phyloP scores from a whole-genome alignment of 2,329 filamentous ascomycete genomes.

The Alternaria hordeiaustralica region DNA sequence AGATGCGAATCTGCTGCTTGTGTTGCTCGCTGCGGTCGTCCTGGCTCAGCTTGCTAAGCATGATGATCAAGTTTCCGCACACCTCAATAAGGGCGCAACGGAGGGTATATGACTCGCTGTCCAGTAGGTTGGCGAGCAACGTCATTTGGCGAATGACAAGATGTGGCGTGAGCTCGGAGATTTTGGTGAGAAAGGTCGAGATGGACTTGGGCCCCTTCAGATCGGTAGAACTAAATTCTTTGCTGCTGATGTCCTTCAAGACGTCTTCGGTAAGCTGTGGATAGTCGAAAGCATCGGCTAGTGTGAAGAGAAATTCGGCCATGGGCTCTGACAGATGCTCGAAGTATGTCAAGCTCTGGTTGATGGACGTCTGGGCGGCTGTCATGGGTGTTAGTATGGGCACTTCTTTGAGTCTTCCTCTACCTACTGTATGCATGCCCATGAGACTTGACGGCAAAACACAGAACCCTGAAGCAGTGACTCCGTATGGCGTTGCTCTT shows the following conservation, averaged over 20 bases:
- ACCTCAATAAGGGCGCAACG: constrained; percentile 95
- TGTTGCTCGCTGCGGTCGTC: constrained; percentile 86
- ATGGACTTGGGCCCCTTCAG: constrained; percentile 95
- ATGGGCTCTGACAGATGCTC: constrained; percentile 99
- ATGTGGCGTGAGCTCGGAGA: constrained; percentile 89
- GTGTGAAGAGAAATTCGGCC: constrained; percentile 96
- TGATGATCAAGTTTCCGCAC: constrained; percentile 90
- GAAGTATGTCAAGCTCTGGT: constrained; percentile 97
- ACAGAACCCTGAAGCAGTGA: constrained; percentile 96
- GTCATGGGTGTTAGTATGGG: constrained; percentile 21
- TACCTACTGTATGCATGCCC: constrained; percentile 88
- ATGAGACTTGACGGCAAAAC: constrained; percentile 96
- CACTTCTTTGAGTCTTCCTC: no score
- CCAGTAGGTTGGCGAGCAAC: constrained; percentile 88
- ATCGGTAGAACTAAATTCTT: constrained; percentile 97
- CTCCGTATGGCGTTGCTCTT: constrained; percentile 90
- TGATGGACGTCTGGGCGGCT: constrained; percentile 97
- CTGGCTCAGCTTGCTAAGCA: constrained; percentile 83
- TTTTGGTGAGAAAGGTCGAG: constrained; percentile 88
- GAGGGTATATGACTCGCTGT: constrained; percentile 96
- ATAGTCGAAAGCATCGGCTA: constrained; percentile 97
- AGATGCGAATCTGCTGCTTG: constrained; percentile 93
- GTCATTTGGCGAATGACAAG: constrained; percentile 98
- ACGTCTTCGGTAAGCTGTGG: constrained; percentile 94
- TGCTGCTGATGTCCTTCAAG: constrained; percentile 90